Evolutionary conservation across 768 basidiomycete genomes (phyloP).

Genomic region (Serpula lacrymans): DNA sequence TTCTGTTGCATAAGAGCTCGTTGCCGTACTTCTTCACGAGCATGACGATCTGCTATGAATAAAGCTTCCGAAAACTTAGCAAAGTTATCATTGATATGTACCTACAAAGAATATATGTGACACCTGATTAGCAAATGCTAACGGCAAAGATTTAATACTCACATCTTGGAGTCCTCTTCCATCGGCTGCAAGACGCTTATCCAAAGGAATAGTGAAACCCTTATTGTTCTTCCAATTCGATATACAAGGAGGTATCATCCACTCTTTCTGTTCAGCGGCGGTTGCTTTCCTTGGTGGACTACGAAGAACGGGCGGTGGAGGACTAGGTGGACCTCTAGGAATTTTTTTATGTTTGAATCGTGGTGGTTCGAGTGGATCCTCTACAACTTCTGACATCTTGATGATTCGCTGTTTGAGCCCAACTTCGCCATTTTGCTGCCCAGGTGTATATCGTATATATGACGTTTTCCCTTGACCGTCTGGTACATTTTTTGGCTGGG

Average conservation of each 20-base stretch:
- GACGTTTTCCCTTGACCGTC: conserved; percentile 78
- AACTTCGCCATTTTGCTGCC: conserved; percentile 70
- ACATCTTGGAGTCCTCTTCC: conserved; percentile 98
- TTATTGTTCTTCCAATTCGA: conserved; percentile 99
- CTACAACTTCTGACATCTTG: conserved; percentile 97
- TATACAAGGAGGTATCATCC: conserved; percentile 99
- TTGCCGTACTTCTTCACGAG: conserved; percentile 96
- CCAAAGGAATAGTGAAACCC: conserved; percentile 97
- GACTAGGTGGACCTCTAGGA: conserved; percentile 92
- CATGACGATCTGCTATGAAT: conserved; percentile 94
- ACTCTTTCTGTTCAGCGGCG: conserved; percentile 97
- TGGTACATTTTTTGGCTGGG: conserved; percentile 94
- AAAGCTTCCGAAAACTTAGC: conserved; percentile 97
- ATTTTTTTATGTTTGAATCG: conserved; percentile 99
- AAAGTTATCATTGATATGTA: conserved; percentile 99
- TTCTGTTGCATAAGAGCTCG: conserved; percentile 98
- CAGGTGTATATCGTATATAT: conserved; percentile 96
- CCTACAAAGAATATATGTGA: conserved; percentile 39
- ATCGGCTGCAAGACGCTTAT: conserved; percentile 96
- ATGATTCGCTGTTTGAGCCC: conserved; percentile 90
- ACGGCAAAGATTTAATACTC: conserved; percentile 27
- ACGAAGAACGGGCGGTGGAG: conserved; percentile 91
- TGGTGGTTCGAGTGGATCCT: conserved; percentile 96
- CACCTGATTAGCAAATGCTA: neutral
- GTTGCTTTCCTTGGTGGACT: conserved; percentile 96